Base-by-base conservation (phyloP, 2,329 filamentous ascomycete genomes). In the Passalora sequoiae region DNA sequence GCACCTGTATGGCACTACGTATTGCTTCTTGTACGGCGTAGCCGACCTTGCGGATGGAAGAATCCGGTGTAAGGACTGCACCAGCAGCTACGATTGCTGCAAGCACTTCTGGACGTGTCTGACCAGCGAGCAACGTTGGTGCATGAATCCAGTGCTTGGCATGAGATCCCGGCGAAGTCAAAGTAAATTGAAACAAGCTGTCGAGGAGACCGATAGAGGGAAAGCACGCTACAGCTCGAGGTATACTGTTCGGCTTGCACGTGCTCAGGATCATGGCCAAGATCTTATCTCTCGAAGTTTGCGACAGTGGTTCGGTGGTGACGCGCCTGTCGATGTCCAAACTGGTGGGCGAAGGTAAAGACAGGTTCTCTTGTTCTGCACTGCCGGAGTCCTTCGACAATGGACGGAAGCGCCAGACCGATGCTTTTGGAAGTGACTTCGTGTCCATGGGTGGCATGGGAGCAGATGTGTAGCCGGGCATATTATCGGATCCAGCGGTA, bases 201-300 rank as follows among this genome's bases (percentile, higher is more conserved):
- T 83, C 80, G 47, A 84, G 67, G 10, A 79, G 61, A 16, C 78
- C 74, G 13, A 77, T 70, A 1, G 77, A 78, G 0, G 80, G 79
- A 50, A 84, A 84, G 0, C 80, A 80, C 1, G 71, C 75, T 13
- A 74, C 77, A 15, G 78, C 75, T 36, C 60, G 38, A 69, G 73
- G 46, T 59, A 73, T 63, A 63, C 73, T 65, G 62, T 74, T 55
- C 0, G 66, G 65, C 35, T 73, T 75, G 53, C 76, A 81, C 3
- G 75, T 78, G 38, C 73, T 71, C 25, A 86, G 65, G 1, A 86
- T 75, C 45, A 85, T 72, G 8, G 76, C 80, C 43, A 87, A 66
- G 1, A 85, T 73, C 35, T 73, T 74, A 60, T 87, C 83, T 21
- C 70, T 63, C 15, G 66, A 66, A 2, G 62, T 65, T 31, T 65